Evolutionary conservation across 305 asterid species (phyloP).

Genomic region (Ruellia speciosa): DNA sequence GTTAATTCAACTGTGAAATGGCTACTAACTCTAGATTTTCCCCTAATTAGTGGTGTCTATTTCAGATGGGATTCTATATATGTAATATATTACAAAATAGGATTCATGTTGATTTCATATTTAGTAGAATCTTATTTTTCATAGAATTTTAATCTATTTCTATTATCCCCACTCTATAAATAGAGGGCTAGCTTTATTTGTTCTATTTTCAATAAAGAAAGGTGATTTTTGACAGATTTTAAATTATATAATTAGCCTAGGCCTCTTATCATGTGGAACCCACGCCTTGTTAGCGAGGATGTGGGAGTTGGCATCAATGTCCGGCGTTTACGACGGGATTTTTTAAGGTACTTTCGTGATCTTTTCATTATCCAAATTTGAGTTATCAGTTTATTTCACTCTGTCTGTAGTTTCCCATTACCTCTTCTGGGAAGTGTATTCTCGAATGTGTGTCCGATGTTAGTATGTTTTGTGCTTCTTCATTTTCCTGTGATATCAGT

Average conservation of each 20-base stretch:
- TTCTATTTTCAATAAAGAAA: neutral
- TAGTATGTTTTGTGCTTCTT: too few relatives aligned
- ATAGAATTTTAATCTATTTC: too few relatives aligned
- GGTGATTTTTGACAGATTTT: conserved; percentile 15
- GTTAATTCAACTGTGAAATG: too few relatives aligned
- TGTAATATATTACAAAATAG: too few relatives aligned
- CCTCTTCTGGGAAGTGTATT: neutral
- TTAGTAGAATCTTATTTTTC: too few relatives aligned
- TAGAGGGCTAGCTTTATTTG: neutral
- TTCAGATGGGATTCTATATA: too few relatives aligned
- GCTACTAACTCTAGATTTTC: too few relatives aligned
- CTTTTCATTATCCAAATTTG: neutral
- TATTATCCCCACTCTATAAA: too few relatives aligned
- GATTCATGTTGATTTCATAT: too few relatives aligned
- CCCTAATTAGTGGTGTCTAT: too few relatives aligned
- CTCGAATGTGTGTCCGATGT: neutral
- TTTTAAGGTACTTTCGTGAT: conserved; percentile 46
- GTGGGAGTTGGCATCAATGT: conserved; percentile 93
- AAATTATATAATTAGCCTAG: conserved; percentile 63
- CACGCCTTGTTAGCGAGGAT: conserved; percentile 86
- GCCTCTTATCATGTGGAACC: conserved; percentile 99
- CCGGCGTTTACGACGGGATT: conserved; percentile 58
- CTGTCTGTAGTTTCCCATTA: neutral
- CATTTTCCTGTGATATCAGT: too few relatives aligned
- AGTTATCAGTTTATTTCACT: neutral